Conservation (phyloP, 23 red algal species). For the Gracilaria gracilis region DNA sequence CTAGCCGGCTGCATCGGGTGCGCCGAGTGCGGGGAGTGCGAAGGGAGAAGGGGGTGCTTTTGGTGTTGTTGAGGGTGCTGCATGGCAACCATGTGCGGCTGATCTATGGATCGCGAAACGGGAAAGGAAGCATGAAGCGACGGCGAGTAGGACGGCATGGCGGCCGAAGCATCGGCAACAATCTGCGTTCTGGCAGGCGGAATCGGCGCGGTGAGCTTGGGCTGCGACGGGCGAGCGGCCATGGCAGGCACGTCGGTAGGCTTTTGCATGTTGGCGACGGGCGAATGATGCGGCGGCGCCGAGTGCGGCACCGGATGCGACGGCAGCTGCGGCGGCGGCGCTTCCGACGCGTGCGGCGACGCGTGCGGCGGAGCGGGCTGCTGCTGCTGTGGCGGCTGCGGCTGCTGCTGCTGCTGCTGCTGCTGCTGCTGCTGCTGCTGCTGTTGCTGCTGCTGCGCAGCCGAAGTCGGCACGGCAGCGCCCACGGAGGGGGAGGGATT, state of each 20-base stretch:
- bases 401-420: background rate
- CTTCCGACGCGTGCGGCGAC: background rate
- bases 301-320: background rate
- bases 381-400: background rate
- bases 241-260: background rate
- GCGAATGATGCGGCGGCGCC: conserved; percentile 26
- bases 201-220: conserved; percentile 7
- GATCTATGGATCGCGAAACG: conserved; percentile 14
- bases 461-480: background rate
- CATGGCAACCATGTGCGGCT: conserved; percentile 1
- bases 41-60: background rate
- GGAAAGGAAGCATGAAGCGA: conserved; percentile 12
- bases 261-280: conserved; percentile 3
- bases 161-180: background rate
- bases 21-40: background rate
- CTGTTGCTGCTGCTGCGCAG: conserved; percentile 3
- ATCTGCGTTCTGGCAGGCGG: background rate
- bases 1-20: conserved; percentile 19
- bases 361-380: conserved; percentile 6
- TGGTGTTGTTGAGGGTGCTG: conserved; percentile 12
- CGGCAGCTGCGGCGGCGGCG: background rate
- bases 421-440: background rate
- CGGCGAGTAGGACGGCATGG: conserved; percentile 15
- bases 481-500: background rate
- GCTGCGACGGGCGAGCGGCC: background rate